Percentiles rank a stretch among this genome's conserved stretches.
These are phyloP conservation scores for Dothidotthia symphoricarpi DNA, from an alignment of 2,329 filamentous ascomycete genomes.

Conservation along the genomic window DNA sequence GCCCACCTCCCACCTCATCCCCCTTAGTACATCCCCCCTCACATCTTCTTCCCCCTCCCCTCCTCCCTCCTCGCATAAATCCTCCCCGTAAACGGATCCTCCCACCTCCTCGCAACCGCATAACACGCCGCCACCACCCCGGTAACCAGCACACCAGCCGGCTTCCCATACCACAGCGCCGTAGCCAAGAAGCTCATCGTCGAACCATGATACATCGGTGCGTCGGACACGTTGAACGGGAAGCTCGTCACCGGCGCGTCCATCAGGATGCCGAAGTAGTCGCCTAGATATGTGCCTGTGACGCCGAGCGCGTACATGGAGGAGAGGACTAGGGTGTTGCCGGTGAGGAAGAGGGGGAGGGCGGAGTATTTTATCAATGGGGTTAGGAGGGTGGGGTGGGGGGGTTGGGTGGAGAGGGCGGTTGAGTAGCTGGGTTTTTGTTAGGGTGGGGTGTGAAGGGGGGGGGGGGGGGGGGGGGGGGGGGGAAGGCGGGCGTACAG, in stretches of 20 bases:
- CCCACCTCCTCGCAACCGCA: conserved; percentile 74
- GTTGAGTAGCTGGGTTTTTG: conserved; percentile 68
- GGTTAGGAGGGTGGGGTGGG: conserved; percentile 68
- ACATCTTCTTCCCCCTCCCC: conserved; percentile 44
- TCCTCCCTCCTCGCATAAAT: conserved; percentile 86
- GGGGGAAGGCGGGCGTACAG: conserved; percentile 46
- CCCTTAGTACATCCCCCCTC: too few species aligned
- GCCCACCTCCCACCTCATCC: too few species aligned
- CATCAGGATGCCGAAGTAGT: conserved; percentile 99
- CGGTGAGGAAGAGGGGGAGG: conserved; percentile 67
- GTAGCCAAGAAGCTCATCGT: conserved; percentile 90
- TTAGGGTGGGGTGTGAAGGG: not conserved
- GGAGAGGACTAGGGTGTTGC: conserved; percentile 81
- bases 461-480: conserved; percentile 1
- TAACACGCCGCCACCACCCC: conserved; percentile 75
- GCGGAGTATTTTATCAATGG: conserved; percentile 62
- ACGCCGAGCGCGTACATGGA: conserved; percentile 91
- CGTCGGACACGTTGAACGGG: conserved; percentile 86
- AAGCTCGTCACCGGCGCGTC: conserved; percentile 91
- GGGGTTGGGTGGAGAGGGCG: conserved; percentile 73
- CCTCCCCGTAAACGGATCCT: conserved; percentile 89
- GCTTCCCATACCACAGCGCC: conserved; percentile 80
- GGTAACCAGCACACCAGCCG: conserved; percentile 78
- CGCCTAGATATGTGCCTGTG: conserved; percentile 92
- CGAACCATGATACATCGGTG: conserved; percentile 96